Base-by-base conservation (phyloP, 2,329 filamentous ascomycete species). In the Diaporthe citri region DNA sequence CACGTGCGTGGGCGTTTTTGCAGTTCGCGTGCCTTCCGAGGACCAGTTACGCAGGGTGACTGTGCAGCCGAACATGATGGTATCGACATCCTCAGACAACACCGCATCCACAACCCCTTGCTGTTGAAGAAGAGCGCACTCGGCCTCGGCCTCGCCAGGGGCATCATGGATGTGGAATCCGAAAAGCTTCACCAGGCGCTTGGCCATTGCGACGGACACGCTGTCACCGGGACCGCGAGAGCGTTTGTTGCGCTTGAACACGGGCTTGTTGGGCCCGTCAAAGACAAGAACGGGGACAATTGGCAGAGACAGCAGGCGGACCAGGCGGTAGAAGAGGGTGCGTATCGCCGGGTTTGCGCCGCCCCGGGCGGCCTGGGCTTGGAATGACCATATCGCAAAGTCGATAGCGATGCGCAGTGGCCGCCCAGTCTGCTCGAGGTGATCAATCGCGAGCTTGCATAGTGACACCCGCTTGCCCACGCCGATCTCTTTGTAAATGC, bases 361-460 rank as follows among this genome's bases (percentile, higher is more conserved):
- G 62, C 96, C 93, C 86, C 92, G 92, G 25, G 94, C 94, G 20
- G 95, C 93, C 81, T 97, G 95, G 17, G 93, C 93, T 81, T 99
- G 97, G 81, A 98, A 98, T 59, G 98, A 93, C 97, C 97, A 99
- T 81, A 99, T 98, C 3, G 95, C 95, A 79, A 97, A 94, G 82
- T 99, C 97, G 77, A 99, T 94, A 52, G 97, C 97, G 62, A 99
- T 88, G 55, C 96, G 93, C 55, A 98, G 87, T 0, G 96, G 96
- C 2, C 93, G 90, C 34, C 90, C 89, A 15, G 91, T 91, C 72
- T 88, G 84, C 80, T 95, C 91, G 77, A 97, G 90, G 78, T 94
- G 93, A 64, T 95, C 91, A 60, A 95, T 88, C 41, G 96, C 93
- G 69, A 98, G 89, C 81, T 95, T 97, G 46, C 94, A 91, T 13